These are phyloP conservation scores for Escovopsis sp. DNA, from an alignment of 2,329 filamentous ascomycete genomes.

Conservation along the genomic window DNA sequence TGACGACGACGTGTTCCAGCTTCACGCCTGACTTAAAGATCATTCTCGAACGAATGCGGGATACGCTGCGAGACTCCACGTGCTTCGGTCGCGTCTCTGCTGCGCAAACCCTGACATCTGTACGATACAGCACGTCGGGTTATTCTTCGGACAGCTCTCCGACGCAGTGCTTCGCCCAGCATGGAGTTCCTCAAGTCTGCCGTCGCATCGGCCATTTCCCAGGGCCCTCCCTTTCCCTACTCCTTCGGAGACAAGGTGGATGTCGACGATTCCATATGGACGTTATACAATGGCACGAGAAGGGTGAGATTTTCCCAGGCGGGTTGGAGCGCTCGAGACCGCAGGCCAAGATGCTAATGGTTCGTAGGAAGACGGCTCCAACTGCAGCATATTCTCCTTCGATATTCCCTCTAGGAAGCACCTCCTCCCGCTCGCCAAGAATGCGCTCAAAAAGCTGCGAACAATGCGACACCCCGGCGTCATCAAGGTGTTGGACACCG, in stretches of 20 bases:
- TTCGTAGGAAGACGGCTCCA: constrained; percentile 72
- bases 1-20: not conserved
- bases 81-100: not conserved
- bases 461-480: constrained; percentile 90
- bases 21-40: not conserved
- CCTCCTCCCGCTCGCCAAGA: constrained; percentile 73
- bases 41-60: too few species aligned
- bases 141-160: too few species aligned
- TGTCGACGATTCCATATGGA: constrained; percentile 87
- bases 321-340: not conserved
- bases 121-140: too few species aligned
- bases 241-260: constrained; percentile 87
- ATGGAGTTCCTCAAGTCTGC: constrained; percentile 99
- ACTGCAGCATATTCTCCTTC: constrained; percentile 95
- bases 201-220: constrained; percentile 89
- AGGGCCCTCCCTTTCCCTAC: constrained; percentile 86
- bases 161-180: constrained; percentile 1
- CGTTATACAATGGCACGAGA: constrained; percentile 86
- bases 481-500: constrained; percentile 83
- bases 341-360: not conserved
- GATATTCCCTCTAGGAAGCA: constrained; percentile 71
- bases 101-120: not conserved
- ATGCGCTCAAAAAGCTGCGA: constrained; percentile 84
- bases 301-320: constrained; percentile 40
- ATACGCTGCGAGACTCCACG: not conserved